These are phyloP conservation scores for Boletus reticulatus DNA, from an alignment of 768 basidiomycete genomes.

Conservation along the genomic window DNA sequence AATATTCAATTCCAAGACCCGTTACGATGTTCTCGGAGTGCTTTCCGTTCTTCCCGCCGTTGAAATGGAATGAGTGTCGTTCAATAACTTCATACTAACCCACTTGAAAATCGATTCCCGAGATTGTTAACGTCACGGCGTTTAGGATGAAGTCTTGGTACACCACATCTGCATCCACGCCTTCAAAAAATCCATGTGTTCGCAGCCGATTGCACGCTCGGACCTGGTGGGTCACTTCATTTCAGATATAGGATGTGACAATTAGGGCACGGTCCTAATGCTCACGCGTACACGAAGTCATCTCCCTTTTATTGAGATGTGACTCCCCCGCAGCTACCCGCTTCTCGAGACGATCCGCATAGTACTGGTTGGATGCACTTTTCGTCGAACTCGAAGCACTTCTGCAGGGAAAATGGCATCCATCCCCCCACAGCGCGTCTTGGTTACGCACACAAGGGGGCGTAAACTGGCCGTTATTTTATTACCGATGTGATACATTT, in stretches of 20 bases:
- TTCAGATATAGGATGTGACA: slow-evolving; percentile 6
- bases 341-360: slow-evolving; percentile 26
- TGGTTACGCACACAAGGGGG: slow-evolving; percentile 1
- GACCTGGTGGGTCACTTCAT: slow-evolving; percentile 17
- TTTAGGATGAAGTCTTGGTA: slow-evolving; percentile 6
- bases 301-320: slow-evolving; percentile 1
- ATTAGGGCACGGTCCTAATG: background rate
- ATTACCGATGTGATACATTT: slow-evolving; percentile 16
- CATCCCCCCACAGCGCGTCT: slow-evolving; percentile 3
- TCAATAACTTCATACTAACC: slow-evolving; percentile 6
- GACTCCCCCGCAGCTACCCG: background rate
- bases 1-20: background rate
- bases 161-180: slow-evolving; percentile 5
- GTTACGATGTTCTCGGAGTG: background rate
- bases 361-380: background rate
- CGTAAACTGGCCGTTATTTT: slow-evolving; percentile 2
- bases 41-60: slow-evolving; percentile 4
- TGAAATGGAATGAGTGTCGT: slow-evolving; percentile 7
- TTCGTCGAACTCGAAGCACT: slow-evolving; percentile 7
- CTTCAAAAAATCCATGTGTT: slow-evolving; percentile 8
- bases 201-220: slow-evolving; percentile 13
- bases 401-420: slow-evolving; percentile 5
- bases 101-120: background rate
- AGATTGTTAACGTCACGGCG: slow-evolving; percentile 15
- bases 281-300: slow-evolving; percentile 7